Evolutionary conservation across 495 filamentous ascomycete species (phyloP), one percentile per base, ranked within the genome.

Genomic region (Aspergillus diversus): DNA sequence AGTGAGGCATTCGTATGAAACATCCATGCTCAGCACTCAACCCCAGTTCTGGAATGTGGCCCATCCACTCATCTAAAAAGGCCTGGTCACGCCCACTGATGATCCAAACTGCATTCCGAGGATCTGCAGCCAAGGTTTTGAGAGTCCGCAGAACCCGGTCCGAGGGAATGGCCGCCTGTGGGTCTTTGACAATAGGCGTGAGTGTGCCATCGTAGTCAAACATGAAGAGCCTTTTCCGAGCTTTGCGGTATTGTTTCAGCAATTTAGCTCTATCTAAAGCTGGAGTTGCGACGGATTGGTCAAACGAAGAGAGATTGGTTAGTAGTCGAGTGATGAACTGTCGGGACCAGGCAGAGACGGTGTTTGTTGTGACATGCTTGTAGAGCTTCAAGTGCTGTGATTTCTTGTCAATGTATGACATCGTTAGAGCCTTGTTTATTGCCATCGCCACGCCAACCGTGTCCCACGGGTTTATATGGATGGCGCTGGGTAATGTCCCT

Each of bases 141-240:
- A 99, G 79, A 32, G 89, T 93, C 34, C 85, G 86, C 43, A 96
- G 85, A 31, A 94, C 86, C 15, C 87, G 85, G 67, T 94, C 89
- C 3, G 92, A 91, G 0, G 95, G 94, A 42, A 97, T 87, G 3
- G 96, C 95, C 7, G 90, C 86, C 62, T 87, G 84, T 1, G 95
- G 96, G 64, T 97, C 92, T 59, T 87, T 86, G 32, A 98, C 93
- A 66, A 99, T 97, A 1, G 92, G 92, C 0, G 96, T 97, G n/a
- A 99, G 85, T 0, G 95, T 99, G 52, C 95, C 95, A 74, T 99
- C 95, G 70, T 98, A 99, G 79, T 99, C 95, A 68, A 97, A 97
- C 89, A 99, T 92, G 75, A 98, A 96, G 3, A 99, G 79, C 34
- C 94, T 87, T 75, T 87, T 89, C 55, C 78, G 80, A 16, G 91